Evolutionary conservation across 495 filamentous ascomycete genomes (phyloP).

Genomic region (Saxispiralis lemnorum): DNA sequence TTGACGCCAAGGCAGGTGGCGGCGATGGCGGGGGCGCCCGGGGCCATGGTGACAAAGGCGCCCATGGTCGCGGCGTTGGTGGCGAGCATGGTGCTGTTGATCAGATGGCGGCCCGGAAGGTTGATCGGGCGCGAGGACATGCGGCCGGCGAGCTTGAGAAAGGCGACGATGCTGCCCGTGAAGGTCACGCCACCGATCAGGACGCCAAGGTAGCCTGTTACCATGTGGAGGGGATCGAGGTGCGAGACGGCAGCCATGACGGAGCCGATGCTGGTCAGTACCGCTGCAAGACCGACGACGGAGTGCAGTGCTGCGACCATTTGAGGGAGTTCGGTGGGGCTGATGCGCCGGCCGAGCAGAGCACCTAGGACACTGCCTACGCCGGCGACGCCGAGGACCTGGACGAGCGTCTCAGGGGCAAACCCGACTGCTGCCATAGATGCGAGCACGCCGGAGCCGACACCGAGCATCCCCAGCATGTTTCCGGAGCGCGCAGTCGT

Average conservation of each 20-base stretch:
- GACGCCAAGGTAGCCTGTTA: conserved; percentile 63
- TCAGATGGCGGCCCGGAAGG: conserved; percentile 47
- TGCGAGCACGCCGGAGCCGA: conserved; percentile 57
- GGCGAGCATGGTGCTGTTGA: conserved; percentile 53
- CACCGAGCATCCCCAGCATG: conserved; percentile 62
- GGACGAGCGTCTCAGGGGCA: conserved; percentile 48
- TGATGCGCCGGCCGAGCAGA: conserved; percentile 64
- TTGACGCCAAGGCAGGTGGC: conserved; percentile 55
- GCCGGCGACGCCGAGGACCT: conserved; percentile 54
- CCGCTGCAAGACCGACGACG: conserved; percentile 65
- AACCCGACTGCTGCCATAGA: conserved; percentile 66
- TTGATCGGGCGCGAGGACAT: conserved; percentile 58
- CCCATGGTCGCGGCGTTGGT: conserved; percentile 63
- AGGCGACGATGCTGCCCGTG: conserved; percentile 66
- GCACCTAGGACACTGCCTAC: conserved; percentile 40
- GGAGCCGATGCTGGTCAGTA: conserved; percentile 65
- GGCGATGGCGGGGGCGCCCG: conserved; percentile 53
- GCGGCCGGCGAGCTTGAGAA: conserved; percentile 57
- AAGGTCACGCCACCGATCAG: conserved; percentile 67
- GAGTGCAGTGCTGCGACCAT: conserved; percentile 68
- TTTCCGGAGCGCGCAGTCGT: conserved; percentile 63
- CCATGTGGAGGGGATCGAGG: conserved; percentile 54
- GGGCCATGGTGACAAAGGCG: conserved; percentile 57
- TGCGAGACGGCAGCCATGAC: conserved; percentile 45
- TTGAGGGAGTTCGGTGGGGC: conserved; percentile 62